phyloP scores from a whole-genome alignment of 805 yeast species.

The Yamadazyma sp. region DNA sequence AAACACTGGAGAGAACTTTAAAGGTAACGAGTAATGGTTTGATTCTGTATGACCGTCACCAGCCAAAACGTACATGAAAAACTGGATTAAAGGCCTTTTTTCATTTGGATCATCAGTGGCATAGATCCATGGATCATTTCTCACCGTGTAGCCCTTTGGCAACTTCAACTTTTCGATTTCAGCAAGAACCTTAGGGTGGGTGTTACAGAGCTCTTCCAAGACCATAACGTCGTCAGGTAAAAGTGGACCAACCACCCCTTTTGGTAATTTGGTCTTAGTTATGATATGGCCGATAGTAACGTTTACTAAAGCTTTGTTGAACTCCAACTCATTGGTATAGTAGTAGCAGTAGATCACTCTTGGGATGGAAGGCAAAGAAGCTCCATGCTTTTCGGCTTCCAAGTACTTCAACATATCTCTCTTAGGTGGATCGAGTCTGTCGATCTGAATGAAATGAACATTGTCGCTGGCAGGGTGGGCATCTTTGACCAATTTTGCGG shows the following conservation, averaged over 20 bases:
- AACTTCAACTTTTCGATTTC: conserved; percentile 67
- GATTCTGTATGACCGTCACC: conserved; percentile 66
- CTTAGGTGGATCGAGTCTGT: conserved; percentile 78
- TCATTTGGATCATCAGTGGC: conserved; percentile 71
- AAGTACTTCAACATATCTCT: conserved; percentile 63
- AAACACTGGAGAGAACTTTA: conserved; percentile 72
- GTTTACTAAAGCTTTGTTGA: conserved; percentile 73
- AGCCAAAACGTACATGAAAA: conserved; percentile 70
- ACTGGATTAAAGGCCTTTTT: conserved; percentile 62
- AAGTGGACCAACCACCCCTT: conserved; percentile 69
- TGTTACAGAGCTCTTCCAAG: conserved; percentile 50
- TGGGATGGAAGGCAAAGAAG: conserved; percentile 56
- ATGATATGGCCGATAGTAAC: conserved; percentile 61
- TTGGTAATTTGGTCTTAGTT: conserved; percentile 53
- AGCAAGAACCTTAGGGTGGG: conserved; percentile 58
- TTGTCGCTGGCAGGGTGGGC: conserved; percentile 49
- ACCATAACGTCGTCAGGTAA: conserved; percentile 62
- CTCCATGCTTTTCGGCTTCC: conserved; percentile 58
- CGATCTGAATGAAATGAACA: conserved; percentile 66
- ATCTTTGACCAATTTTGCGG: conserved; percentile 62
- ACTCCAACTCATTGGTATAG: conserved; percentile 51
- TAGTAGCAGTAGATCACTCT: conserved; percentile 70
- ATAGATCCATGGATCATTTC: conserved; percentile 83
- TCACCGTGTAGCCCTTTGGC: conserved; percentile 54
- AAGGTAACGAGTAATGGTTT: conserved; percentile 73